Evolutionary conservation across 305 asterid genomes (phyloP).

Genomic region (Ilex paraguariensis): DNA sequence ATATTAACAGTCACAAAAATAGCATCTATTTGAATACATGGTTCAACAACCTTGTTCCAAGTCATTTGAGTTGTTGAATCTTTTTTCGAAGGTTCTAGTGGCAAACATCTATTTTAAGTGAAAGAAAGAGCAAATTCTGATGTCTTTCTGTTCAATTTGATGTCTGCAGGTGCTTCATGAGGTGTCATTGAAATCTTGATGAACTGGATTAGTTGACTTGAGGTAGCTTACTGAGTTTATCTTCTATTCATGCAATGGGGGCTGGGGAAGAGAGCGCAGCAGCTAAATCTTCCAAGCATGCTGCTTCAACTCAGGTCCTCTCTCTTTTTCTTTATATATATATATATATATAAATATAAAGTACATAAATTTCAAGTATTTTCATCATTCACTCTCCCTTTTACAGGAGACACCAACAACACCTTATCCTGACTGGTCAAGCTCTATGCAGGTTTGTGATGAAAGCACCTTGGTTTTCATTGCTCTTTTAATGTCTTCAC

Average conservation of each 20-base stretch:
- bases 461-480: not conserved
- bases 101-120: too few species aligned
- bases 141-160: too few species aligned
- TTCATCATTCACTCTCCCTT: constrained; percentile 10
- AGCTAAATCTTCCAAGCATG: constrained; percentile 52
- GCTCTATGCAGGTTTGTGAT: constrained; percentile 67
- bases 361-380: not conserved
- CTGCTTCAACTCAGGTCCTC: constrained; percentile 51
- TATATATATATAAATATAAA: constrained; percentile 1
- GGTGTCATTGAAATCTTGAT: too few species aligned
- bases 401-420: constrained; percentile 60
- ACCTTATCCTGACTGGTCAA: constrained; percentile 87
- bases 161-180: too few species aligned
- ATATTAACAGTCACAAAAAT: too few species aligned
- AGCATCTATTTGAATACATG: too few species aligned
- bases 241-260: constrained; percentile 49
- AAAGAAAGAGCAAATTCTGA: too few species aligned
- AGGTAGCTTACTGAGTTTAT: constrained; percentile 21
- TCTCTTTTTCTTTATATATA: constrained; percentile 3
- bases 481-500: not conserved
- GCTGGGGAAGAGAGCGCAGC: constrained; percentile 62
- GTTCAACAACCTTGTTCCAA: too few species aligned
- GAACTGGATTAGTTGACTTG: not conserved
- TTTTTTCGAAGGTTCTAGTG: too few species aligned
- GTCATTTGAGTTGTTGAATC: too few species aligned